Percentiles rank a stretch among this genome's conserved stretches.
Evolutionary conservation across 805 yeast genomes (phyloP).

Genomic region (Tetrapisispora iriomotensis): DNA sequence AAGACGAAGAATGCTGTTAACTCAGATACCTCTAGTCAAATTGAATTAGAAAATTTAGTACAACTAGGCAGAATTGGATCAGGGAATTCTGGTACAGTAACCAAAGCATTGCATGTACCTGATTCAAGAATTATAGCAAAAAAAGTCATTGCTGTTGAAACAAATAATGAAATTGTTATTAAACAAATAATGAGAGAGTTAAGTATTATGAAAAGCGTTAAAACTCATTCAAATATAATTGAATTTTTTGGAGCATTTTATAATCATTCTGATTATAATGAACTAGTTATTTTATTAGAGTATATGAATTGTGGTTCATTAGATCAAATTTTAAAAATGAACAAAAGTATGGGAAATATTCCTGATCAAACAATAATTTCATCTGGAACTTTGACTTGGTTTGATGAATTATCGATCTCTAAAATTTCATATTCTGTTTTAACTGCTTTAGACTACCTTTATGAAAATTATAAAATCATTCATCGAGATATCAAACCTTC

Average conservation of each 20-base stretch:
- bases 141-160: conserved; percentile 78
- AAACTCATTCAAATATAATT: conserved; percentile 65
- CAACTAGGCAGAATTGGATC: conserved; percentile 72
- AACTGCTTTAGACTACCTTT: conserved; percentile 72
- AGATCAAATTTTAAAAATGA: conserved; percentile 57
- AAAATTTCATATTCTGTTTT: conserved; percentile 69
- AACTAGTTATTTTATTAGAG: conserved; percentile 89
- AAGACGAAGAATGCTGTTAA: background rate
- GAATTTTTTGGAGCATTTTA: conserved; percentile 88
- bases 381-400: conserved; percentile 16
- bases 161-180: conserved; percentile 38
- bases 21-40: background rate
- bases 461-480: conserved; percentile 75
- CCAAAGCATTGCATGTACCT: conserved; percentile 81
- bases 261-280: conserved; percentile 39
- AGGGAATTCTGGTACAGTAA: conserved; percentile 91
- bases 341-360: conserved; percentile 35
- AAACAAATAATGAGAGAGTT: conserved; percentile 77
- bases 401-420: conserved; percentile 49
- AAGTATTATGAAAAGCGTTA: conserved; percentile 84
- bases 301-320: conserved; percentile 91
- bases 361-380: background rate
- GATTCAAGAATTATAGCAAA: conserved; percentile 84
- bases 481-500: conserved; percentile 96
- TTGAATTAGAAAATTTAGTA: conserved; percentile 52